Conservation (phyloP, 164 flowering plant genomes). For the Dillenia suffruticosa region DNA sequence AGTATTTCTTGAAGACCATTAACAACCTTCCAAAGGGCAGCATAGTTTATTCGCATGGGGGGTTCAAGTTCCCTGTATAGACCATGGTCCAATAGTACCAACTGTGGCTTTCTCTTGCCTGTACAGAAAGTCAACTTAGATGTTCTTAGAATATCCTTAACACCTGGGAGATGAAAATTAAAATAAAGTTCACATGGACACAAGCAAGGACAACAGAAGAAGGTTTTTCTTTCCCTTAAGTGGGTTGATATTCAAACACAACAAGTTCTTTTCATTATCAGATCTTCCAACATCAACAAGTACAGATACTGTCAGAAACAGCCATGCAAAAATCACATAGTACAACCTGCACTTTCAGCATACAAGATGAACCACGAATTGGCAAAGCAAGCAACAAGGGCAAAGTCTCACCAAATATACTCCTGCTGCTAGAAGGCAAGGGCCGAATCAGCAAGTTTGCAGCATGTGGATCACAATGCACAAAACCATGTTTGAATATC, state of each 20-base stretch:
- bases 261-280: no score
- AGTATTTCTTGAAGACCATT: not conserved
- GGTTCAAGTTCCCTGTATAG: slow-evolving; percentile 84
- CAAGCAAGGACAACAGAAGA: no score
- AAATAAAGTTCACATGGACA: no score
- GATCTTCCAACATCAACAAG: no score
- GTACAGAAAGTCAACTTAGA: slow-evolving; percentile 2
- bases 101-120: slow-evolving; percentile 84
- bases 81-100: slow-evolving; percentile 91
- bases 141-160: not conserved
- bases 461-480: slow-evolving; percentile 98
- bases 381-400: no score
- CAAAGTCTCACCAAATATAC: slow-evolving; percentile 52
- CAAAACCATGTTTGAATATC: slow-evolving; percentile 97
- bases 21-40: slow-evolving; percentile 89
- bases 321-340: no score
- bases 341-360: no score
- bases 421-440: slow-evolving; percentile 44
- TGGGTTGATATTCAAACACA: no score
- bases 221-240: no score
- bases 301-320: no score
- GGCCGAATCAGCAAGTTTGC: slow-evolving; percentile 95
- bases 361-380: no score
- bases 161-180: no score
- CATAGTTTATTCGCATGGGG: slow-evolving; percentile 72